These are phyloP conservation scores for Ochetophila trinervis DNA, from an alignment of 306 rosid genomes.

Conservation along the genomic window DNA sequence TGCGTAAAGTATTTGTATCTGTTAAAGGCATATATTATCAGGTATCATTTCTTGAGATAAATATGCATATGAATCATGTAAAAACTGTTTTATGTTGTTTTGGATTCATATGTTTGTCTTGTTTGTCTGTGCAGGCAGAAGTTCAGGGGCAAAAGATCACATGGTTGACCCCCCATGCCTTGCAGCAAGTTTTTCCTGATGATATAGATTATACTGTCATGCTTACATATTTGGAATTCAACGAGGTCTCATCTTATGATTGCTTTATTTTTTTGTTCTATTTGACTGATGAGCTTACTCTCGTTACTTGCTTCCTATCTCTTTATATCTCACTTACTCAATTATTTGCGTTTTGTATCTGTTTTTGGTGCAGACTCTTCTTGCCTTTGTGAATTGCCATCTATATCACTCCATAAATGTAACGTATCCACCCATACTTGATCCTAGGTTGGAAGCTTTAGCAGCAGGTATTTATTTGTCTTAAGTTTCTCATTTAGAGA, in stretches of 20 bases:
- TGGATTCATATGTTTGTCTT: slow-evolving; percentile 7
- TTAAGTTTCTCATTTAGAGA: neutral
- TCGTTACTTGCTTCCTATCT: too few relatives aligned
- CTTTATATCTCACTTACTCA: neutral
- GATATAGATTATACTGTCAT: slow-evolving; percentile 71
- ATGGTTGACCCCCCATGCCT: slow-evolving; percentile 89
- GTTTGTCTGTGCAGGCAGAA: slow-evolving; percentile 58
- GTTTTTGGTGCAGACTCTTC: slow-evolving; percentile 56
- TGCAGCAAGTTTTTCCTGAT: slow-evolving; percentile 81
- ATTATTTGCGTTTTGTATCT: slow-evolving; percentile 8
- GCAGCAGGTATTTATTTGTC: slow-evolving; percentile 60
- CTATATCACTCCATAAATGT: slow-evolving; percentile 75
- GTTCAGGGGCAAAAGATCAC: slow-evolving; percentile 76
- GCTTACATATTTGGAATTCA: slow-evolving; percentile 72
- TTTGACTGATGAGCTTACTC: neutral
- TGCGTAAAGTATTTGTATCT: slow-evolving; percentile 80
- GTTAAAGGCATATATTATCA: slow-evolving; percentile 93
- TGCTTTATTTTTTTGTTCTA: neutral
- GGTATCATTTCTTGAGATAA: slow-evolving; percentile 36
- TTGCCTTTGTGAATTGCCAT: slow-evolving; percentile 62
- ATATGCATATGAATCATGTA: neutral
- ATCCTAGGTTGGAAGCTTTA: slow-evolving; percentile 71
- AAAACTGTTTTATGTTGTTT: neutral
- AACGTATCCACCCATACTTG: slow-evolving; percentile 84
- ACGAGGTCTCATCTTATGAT: slow-evolving; percentile 49